phyloP scores from a whole-genome alignment of 2,329 filamentous ascomycete species.

The Colletotrichum tabaci region DNA sequence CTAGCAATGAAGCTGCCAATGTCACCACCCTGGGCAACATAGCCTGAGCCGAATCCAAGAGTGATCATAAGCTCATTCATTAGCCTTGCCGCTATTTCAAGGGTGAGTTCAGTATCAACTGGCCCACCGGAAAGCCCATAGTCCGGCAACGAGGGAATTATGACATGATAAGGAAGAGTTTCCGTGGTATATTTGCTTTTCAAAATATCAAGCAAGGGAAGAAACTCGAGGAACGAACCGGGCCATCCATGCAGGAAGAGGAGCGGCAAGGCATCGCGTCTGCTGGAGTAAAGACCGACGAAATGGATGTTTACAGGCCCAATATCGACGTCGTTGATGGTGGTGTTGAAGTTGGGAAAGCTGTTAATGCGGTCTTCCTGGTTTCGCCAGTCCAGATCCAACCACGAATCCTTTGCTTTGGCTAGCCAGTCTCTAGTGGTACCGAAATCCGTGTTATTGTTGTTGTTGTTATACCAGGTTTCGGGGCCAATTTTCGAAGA shows the following conservation, averaged over 20 bases:
- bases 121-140: conserved; percentile 62
- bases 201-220: conserved; percentile 64
- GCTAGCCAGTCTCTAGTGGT: too few relatives aligned
- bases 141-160: conserved; percentile 69
- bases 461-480: too few relatives aligned
- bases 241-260: conserved; percentile 70
- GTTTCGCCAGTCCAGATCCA: conserved; percentile 55
- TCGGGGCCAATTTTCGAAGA: too few relatives aligned
- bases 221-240: conserved; percentile 67
- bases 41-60: conserved; percentile 66
- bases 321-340: conserved; percentile 56
- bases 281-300: conserved; percentile 66
- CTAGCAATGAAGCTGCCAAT: conserved; percentile 62
- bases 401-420: too few relatives aligned
- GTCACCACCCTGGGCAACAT: conserved; percentile 71
- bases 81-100: conserved; percentile 55
- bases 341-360: conserved; percentile 63
- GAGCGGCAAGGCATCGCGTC: conserved; percentile 64
- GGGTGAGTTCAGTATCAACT: conserved; percentile 7
- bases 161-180: conserved; percentile 69
- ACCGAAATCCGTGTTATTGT: too few relatives aligned
- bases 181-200: conserved; percentile 62
- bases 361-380: conserved; percentile 57
- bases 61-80: conserved; percentile 66
- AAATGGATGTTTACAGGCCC: conserved; percentile 65